Evolutionary conservation across 2,329 filamentous ascomycete genomes (phyloP).

Genomic region (Aspergillus sp.): DNA sequence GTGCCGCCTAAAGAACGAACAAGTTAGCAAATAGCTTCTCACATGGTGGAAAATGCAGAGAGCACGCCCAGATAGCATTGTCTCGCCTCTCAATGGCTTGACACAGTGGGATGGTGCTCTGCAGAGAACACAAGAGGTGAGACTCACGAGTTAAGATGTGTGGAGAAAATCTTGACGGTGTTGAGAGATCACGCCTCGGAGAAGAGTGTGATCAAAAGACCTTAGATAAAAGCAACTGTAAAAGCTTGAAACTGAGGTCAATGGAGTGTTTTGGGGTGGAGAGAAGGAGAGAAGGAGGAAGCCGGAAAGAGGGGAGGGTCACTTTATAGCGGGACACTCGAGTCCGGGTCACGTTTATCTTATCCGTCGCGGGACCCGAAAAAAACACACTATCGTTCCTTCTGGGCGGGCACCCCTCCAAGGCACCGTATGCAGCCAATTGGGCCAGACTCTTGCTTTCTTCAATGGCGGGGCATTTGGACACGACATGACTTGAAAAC

Average conservation of each 20-base stretch:
- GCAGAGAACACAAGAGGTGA: constrained; percentile 1
- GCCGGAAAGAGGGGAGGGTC: not conserved
- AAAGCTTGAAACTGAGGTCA: constrained; percentile 17
- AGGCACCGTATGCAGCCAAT: constrained; percentile 2
- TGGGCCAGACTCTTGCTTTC: not conserved
- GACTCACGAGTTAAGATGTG: constrained; percentile 92
- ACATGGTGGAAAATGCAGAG: not conserved
- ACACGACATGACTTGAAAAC: not conserved
- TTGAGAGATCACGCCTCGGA: constrained; percentile 58
- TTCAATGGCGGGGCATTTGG: not conserved
- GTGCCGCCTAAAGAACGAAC: constrained; percentile 64
- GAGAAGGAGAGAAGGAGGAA: constrained; percentile 2
- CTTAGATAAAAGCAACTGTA: constrained; percentile 32
- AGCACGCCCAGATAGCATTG: not conserved
- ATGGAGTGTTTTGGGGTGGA: constrained; percentile 16
- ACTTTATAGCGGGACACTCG: constrained; percentile 11
- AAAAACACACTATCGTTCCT: not conserved
- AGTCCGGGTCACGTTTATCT: constrained; percentile 12
- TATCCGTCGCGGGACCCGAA: constrained; percentile 7
- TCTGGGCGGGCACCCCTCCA: not conserved
- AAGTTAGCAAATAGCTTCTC: constrained; percentile 3
- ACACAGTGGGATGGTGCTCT: not conserved
- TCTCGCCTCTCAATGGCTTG: not conserved
- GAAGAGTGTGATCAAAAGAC: constrained; percentile 51
- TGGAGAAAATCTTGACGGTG: constrained; percentile 96